These are phyloP conservation scores for Candida smagusa DNA, from an alignment of 1,139 yeast species.

Conservation along the genomic window DNA sequence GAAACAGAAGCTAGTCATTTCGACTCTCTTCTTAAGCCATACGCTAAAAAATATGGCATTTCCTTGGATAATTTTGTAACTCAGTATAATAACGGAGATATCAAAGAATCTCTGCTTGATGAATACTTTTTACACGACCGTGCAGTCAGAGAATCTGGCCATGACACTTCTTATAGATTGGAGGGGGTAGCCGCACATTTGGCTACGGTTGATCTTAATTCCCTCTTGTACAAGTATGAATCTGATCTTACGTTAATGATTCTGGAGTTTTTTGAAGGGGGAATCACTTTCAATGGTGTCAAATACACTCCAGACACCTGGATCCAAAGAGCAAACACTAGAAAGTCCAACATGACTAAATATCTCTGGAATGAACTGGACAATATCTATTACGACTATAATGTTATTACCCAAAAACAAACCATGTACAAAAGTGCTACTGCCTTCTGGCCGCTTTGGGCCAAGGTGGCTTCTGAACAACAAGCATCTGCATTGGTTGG, in stretches of 20 bases:
- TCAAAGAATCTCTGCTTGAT: slow-evolving; percentile 76
- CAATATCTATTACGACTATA: slow-evolving; percentile 82
- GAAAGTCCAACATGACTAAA: slow-evolving; percentile 59
- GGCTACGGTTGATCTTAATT: slow-evolving; percentile 88
- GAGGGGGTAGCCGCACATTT: slow-evolving; percentile 88
- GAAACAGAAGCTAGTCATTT: slow-evolving; percentile 95
- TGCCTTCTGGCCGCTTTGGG: slow-evolving; percentile 90
- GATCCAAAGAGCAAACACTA: slow-evolving; percentile 51
- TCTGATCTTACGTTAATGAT: slow-evolving; percentile 73
- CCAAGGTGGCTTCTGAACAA: slow-evolving; percentile 65
- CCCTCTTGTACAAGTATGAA: slow-evolving; percentile 87
- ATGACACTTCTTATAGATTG: slow-evolving; percentile 87
- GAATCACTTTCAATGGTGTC: slow-evolving; percentile 34
- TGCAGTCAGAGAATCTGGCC: slow-evolving; percentile 96
- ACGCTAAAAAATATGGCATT: slow-evolving; percentile 58
- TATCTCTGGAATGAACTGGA: slow-evolving; percentile 83
- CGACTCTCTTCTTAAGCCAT: slow-evolving; percentile 66
- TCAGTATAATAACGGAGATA: slow-evolving; percentile 63
- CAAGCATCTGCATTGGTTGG: slow-evolving; percentile 68
- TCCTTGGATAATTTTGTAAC: slow-evolving; percentile 67
- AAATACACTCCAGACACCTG: slow-evolving; percentile 56
- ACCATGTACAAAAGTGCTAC: slow-evolving; percentile 84
- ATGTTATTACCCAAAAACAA: slow-evolving; percentile 55
- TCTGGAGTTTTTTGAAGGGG: slow-evolving; percentile 52
- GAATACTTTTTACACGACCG: slow-evolving; percentile 89